phyloP scores from a whole-genome alignment of 164 flowering plant genomes.

The Stephania yunnanensis region DNA sequence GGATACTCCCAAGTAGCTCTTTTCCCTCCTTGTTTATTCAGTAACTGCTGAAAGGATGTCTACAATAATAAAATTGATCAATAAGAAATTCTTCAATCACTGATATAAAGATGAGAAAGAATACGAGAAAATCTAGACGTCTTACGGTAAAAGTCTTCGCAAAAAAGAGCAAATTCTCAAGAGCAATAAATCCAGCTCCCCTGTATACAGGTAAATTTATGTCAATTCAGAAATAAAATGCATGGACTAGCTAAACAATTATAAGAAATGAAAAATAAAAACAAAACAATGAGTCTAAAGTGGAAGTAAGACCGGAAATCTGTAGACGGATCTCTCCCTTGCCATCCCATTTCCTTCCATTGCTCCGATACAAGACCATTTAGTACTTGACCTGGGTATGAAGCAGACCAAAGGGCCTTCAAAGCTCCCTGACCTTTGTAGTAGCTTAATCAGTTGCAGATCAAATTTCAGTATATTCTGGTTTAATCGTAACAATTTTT shows the following conservation, averaged over 20 bases:
- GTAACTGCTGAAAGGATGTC: constrained; percentile 66
- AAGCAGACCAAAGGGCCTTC: constrained; percentile 73
- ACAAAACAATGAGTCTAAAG: background rate
- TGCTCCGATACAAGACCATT: constrained; percentile 73
- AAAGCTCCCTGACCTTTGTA: constrained; percentile 55
- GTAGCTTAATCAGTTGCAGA: constrained; percentile 4
- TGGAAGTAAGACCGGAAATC: constrained; percentile 69
- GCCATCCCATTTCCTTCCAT: constrained; percentile 99
- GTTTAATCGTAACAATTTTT: background rate
- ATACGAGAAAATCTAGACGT: background rate
- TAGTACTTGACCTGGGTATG: constrained; percentile 71
- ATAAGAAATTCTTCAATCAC: background rate
- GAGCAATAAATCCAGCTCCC: constrained; percentile 91
- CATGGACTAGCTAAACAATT: background rate
- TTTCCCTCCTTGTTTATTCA: constrained; percentile 72
- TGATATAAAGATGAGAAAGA: background rate
- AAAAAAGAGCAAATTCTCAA: constrained; percentile 88
- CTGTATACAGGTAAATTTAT: constrained; percentile 32
- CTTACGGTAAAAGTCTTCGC: constrained; percentile 85
- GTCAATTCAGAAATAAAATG: background rate
- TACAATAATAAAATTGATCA: constrained; percentile 20
- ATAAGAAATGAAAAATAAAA: constrained; percentile 1
- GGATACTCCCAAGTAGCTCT: constrained; percentile 91
- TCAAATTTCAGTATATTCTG: background rate
- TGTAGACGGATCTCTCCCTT: constrained; percentile 92